Evolutionary conservation across 192 early-diverging fungal genomes (phyloP), one percentile per base, ranked within the genome.

Genomic region (Entomortierella parvispora): DNA sequence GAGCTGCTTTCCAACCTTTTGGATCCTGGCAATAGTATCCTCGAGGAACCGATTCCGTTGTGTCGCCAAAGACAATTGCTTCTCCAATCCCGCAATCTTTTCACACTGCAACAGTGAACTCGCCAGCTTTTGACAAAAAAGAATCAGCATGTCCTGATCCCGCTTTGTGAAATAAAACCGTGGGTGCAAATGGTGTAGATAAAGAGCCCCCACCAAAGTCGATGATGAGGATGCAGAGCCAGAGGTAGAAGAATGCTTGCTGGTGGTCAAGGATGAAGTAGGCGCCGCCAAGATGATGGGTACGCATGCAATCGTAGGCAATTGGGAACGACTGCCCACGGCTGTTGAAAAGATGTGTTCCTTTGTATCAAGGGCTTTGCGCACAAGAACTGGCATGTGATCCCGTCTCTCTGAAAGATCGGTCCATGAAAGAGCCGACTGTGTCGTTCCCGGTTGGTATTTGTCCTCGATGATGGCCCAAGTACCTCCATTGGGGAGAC

Each of bases 381-480:
- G 51, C 1, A 77, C 65, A 20, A 77, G 28, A 10, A 77, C 74
- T 12, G 74, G 74, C 74, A 77, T 77, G 26, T 77, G 74, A 64
- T 77, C 74, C 34, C 74, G 58, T 45, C 74, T 14, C 40, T 77
- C 74, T 20, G 74, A 68, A 7, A 77, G 61, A 34, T 68, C 61
- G 2, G 74, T 77, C 74, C 74, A 77, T 3, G 49, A 58, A 6
- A 77, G 42, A 1, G 65, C 68, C 2, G 74, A 54, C 17, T 77
- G 74, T 15, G 52, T 68, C n/a, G 49, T 42, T 46, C 74, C 74
- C 17, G 66, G 65, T 31, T 64, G 65, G 22, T 42, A 68, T 40
- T 77, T 77, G 31, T 77, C 65, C 26, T 77, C 74, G 20, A 77
- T 64, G 33, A 77, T 77, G 1, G 74, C 74, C 74, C 74, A 77